Percentiles rank a stretch among this genome's conserved stretches.
Conservation (phyloP, 1,284 basidiomycete species). For the Cryptococcus sp. region DNA sequence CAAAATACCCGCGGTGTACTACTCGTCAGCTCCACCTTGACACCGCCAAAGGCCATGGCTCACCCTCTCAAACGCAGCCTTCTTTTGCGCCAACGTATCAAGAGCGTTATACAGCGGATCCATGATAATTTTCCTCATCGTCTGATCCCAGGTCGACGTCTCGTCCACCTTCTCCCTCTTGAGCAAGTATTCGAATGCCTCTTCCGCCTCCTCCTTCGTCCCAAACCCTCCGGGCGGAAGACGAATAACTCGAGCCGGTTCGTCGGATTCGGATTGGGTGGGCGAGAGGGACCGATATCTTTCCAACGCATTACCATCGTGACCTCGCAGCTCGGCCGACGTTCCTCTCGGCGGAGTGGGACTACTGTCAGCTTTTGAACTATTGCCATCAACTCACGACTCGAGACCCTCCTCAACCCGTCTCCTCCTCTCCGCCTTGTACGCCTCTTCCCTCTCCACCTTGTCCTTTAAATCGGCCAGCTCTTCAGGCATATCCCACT, state of each 20-base stretch:
- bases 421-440: constrained; percentile 11
- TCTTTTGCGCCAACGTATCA: constrained; percentile 89
- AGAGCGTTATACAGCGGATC: constrained; percentile 95
- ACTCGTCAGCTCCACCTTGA: constrained; percentile 2
- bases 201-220: constrained; percentile 82
- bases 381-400: constrained; percentile 25
- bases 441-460: constrained; percentile 65
- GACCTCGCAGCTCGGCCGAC: neutral
- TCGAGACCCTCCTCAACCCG: constrained; percentile 19
- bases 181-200: constrained; percentile 84
- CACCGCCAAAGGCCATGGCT: constrained; percentile 25
- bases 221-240: constrained; percentile 82
- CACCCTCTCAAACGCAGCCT: constrained; percentile 86
- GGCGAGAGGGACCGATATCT: constrained; percentile 3
- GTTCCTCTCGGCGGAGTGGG: constrained; percentile 14
- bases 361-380: constrained; percentile 9
- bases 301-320: neutral
- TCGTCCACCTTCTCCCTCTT: constrained; percentile 82
- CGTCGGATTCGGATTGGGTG: constrained; percentile 5
- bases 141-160: constrained; percentile 96
- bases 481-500: constrained; percentile 90
- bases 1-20: constrained; percentile 66
- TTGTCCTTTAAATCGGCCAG: constrained; percentile 70
- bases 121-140: constrained; percentile 95
- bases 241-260: constrained; percentile 40